Base-by-base conservation (phyloP, 495 filamentous ascomycete genomes). In the Chaetomium fimeti region DNA sequence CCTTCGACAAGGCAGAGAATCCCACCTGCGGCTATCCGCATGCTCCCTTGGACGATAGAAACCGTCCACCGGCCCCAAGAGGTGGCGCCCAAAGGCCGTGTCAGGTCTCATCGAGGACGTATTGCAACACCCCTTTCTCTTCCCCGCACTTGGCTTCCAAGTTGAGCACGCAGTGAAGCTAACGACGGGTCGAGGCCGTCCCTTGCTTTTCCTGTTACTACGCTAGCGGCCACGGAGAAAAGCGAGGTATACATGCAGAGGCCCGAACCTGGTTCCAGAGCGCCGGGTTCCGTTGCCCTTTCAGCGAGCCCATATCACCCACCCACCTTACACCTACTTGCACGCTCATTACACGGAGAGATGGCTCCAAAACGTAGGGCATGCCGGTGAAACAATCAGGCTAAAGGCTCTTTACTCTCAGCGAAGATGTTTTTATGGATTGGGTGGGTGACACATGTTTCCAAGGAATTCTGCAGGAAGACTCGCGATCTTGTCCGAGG, bases 1-100 rank as follows among this genome's bases (percentile, higher is more conserved):
- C 43, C 61, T 67, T 69, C 51, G 29, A 60, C 43, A 45, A 57
- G 55, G 16, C 47, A 5, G 42, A 47, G 20, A 18, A 51, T 57
- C 55, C 56, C 56, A 49, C 40, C 58, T 57, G 57, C 65, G 52
- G 67, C 45, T 64, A 61, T 28, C 45, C 61, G 65, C 57, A 51
- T 42, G n/a, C 5, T 40, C 9, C 12, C 45, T 60, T 42, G 22
- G 40, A 29, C 40, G 9, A 48, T 47, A 9, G 27, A 58, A 56
- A 28, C 51, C 40, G 38, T 5, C 28, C 20, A n/a, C 36, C 28
- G 54, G 38, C 28, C 29, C 32, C 38, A 38, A 47, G 45, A 42
- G 45, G 38, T 53, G 38, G 28, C 20, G 52, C 63, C 51, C 51
- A 52, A 36, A 66, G 32, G 55, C n/a, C 47, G 55, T 47, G 47